Conservation (phyloP, 352 stramenopile genomes). For the Sclerospora graminicola region DNA sequence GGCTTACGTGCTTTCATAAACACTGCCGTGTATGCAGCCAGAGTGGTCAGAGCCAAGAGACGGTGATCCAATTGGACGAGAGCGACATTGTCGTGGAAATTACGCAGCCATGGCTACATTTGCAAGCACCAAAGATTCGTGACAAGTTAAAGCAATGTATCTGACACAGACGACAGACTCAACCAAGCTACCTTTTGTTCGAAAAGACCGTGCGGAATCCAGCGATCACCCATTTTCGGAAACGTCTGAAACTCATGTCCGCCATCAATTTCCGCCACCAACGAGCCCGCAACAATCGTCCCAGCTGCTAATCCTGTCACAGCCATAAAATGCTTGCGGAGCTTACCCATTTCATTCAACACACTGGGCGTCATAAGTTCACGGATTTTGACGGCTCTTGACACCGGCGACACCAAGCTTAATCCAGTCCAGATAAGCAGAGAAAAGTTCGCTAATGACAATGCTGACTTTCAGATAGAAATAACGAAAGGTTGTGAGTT, state of each 20-base stretch:
- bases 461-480: constrained; percentile 20
- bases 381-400: constrained; percentile 39
- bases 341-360: constrained; percentile 41
- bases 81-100: constrained; percentile 94
- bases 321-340: constrained; percentile 41
- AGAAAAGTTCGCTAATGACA: constrained; percentile 56
- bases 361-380: constrained; percentile 31
- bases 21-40: constrained; percentile 40
- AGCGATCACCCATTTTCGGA: constrained; percentile 87
- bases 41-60: constrained; percentile 84
- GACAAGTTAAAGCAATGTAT: background rate
- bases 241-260: constrained; percentile 97
- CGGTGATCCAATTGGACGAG: constrained; percentile 96
- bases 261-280: constrained; percentile 93
- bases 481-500: background rate
- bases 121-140: background rate
- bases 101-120: constrained; percentile 46
- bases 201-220: constrained; percentile 78
- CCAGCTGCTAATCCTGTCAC: constrained; percentile 29
- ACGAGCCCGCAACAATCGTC: constrained; percentile 30
- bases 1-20: constrained; percentile 48
- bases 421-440: constrained; percentile 57
- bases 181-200: constrained; percentile 29
- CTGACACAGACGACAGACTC: background rate
- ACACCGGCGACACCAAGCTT: constrained; percentile 38